Conservation (phyloP, 1,284 basidiomycete genomes). For the Apiotrichum sp. region DNA sequence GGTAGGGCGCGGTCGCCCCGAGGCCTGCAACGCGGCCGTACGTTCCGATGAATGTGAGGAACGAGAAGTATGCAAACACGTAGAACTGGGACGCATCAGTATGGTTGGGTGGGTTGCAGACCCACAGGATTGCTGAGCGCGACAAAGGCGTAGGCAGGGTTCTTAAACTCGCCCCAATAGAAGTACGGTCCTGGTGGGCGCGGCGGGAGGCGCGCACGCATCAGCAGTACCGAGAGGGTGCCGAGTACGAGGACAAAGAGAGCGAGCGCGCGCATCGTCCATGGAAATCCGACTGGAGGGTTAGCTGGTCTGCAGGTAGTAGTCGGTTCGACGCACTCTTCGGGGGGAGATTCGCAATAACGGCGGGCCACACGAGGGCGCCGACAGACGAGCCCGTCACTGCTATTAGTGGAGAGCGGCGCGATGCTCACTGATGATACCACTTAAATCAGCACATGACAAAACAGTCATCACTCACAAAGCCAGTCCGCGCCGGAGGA, state of each 20-base stretch:
- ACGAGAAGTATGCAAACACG: slow-evolving; percentile 26
- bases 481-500: slow-evolving; percentile 24
- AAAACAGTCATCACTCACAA: slow-evolving; percentile 12
- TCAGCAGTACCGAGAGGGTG: slow-evolving; percentile 18
- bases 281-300: slow-evolving; percentile 29
- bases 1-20: slow-evolving; percentile 24
- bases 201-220: slow-evolving; percentile 26
- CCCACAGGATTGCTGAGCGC: slow-evolving; percentile 1
- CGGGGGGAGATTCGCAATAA: slow-evolving; percentile 29
- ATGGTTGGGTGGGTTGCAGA: not conserved
- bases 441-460: slow-evolving; percentile 7
- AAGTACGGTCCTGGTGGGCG: slow-evolving; percentile 19
- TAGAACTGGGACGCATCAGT: slow-evolving; percentile 8
- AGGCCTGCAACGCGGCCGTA: slow-evolving; percentile 23
- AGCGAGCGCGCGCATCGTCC: slow-evolving; percentile 30
- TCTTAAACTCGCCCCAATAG: slow-evolving; percentile 22
- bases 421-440: slow-evolving; percentile 9
- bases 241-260: slow-evolving; percentile 17
- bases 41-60: slow-evolving; percentile 29
- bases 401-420: not conserved
- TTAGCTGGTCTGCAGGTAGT: not conserved
- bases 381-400: slow-evolving; percentile 28
- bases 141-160: slow-evolving; percentile 19
- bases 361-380: slow-evolving; percentile 29
- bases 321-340: slow-evolving; percentile 16